A percentile compares a stretch with the other conserved stretches of the same genome.
Evolutionary conservation across 768 basidiomycete species (phyloP).

Genomic region (Arthromyces matolae): DNA sequence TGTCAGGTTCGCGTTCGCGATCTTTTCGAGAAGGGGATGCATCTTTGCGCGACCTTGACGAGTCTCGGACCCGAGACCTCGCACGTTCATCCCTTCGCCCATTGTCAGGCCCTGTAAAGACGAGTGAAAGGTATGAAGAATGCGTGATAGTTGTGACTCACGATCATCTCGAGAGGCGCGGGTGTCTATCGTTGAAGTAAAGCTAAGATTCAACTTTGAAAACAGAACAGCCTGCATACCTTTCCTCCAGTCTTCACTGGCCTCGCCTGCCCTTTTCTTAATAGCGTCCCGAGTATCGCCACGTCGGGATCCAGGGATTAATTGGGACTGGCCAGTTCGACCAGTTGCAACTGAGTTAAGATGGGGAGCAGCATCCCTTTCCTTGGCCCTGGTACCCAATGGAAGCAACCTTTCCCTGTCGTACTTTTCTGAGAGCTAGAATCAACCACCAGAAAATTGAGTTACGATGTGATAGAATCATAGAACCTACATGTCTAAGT

Average conservation of each 20-base stretch:
- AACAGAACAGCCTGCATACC: slow-evolving; percentile 42
- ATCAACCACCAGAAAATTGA: slow-evolving; percentile 8
- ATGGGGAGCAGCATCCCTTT: slow-evolving; percentile 66
- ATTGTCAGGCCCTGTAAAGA: slow-evolving; percentile 44
- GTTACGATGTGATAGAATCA: background rate
- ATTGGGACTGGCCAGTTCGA: slow-evolving; percentile 36
- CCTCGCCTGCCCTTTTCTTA: slow-evolving; percentile 71
- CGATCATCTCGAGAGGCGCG: slow-evolving; percentile 61
- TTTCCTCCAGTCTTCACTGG: slow-evolving; percentile 82
- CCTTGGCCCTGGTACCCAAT: slow-evolving; percentile 53
- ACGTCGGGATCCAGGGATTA: slow-evolving; percentile 41
- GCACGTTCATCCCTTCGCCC: slow-evolving; percentile 56
- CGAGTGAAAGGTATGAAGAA: background rate
- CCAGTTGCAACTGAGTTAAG: slow-evolving; percentile 41
- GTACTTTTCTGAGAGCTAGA: slow-evolving; percentile 80
- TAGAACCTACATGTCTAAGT: slow-evolving; percentile 61
- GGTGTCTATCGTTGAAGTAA: slow-evolving; percentile 41
- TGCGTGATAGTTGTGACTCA: slow-evolving; percentile 27
- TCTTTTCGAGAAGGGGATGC: slow-evolving; percentile 51
- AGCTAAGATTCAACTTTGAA: slow-evolving; percentile 10
- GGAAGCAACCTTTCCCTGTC: slow-evolving; percentile 75
- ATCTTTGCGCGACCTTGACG: slow-evolving; percentile 60
- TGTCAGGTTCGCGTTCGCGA: slow-evolving; percentile 36
- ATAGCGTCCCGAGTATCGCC: slow-evolving; percentile 55
- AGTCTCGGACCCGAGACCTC: slow-evolving; percentile 60